phyloP scores from a whole-genome alignment of 2,329 filamentous ascomycete species.

The Didymella keratinophila region DNA sequence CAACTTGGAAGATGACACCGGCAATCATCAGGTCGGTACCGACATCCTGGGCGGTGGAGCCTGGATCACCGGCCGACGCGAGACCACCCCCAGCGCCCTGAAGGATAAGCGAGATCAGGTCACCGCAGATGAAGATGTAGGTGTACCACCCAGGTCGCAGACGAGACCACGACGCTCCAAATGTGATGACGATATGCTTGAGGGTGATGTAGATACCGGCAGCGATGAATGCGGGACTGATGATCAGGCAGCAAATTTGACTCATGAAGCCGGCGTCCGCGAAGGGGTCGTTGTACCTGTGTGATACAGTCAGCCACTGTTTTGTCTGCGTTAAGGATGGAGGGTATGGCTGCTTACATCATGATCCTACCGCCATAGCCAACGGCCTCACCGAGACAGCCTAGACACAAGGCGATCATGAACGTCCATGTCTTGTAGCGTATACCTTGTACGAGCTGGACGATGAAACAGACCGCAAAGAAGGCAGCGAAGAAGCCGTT shows the following conservation, averaged over 20 bases:
- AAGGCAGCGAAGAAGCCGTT: conserved; percentile 63
- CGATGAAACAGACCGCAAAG: conserved; percentile 58
- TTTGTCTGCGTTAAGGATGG: neutral
- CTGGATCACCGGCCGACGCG: conserved; percentile 59
- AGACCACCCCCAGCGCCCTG: conserved; percentile 67
- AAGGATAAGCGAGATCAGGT: conserved; percentile 65
- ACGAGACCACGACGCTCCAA: conserved; percentile 53
- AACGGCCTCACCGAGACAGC: conserved; percentile 60
- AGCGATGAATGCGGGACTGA: conserved; percentile 64
- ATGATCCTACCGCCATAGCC: conserved; percentile 65
- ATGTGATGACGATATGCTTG: conserved; percentile 64
- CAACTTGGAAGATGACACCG: conserved; percentile 66
- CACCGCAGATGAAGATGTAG: conserved; percentile 67
- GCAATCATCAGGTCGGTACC: conserved; percentile 66
- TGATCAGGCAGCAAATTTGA: conserved; percentile 65
- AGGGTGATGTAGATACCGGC: conserved; percentile 65
- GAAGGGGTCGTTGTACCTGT: conserved; percentile 58
- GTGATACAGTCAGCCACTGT: conserved; percentile 8
- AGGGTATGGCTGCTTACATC: conserved; percentile 47
- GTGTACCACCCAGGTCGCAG: conserved; percentile 57
- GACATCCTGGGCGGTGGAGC: conserved; percentile 50
- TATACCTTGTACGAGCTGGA: conserved; percentile 60
- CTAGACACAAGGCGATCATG: conserved; percentile 58
- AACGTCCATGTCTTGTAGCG: conserved; percentile 65
- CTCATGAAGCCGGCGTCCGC: conserved; percentile 57